Percentiles rank a stretch among this genome's conserved stretches.
phyloP scores from a whole-genome alignment of 2,329 filamentous ascomycete species.

The Fusarium tuaranense region DNA sequence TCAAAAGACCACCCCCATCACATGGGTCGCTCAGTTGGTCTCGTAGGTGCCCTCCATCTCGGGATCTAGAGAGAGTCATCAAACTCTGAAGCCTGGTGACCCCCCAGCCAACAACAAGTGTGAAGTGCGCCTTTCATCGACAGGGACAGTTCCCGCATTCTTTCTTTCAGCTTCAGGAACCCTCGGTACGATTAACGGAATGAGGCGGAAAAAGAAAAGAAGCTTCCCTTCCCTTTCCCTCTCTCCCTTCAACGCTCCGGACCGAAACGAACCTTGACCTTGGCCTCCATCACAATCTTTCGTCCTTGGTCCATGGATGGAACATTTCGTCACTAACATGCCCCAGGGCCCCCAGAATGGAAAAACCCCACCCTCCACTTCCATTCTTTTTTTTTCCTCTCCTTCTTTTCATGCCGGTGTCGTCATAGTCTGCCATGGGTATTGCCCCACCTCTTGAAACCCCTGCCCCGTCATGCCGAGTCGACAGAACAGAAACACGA shows the following conservation, averaged over 20 bases:
- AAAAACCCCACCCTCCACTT: slow-evolving; percentile 9
- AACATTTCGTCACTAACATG: slow-evolving; percentile 1
- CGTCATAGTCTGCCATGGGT: slow-evolving; percentile 31
- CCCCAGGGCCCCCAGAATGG: background rate
- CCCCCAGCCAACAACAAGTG: background rate
- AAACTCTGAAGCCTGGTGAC: slow-evolving; percentile 7
- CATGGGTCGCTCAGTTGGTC: slow-evolving; percentile 15
- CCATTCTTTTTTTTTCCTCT: background rate
- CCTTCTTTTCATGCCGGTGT: slow-evolving; percentile 21
- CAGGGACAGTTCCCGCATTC: slow-evolving; percentile 25
- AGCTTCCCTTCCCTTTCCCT: slow-evolving; percentile 11
- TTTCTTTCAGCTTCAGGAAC: slow-evolving; percentile 8
- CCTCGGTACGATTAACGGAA: slow-evolving; percentile 6
- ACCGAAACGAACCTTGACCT: slow-evolving; percentile 29
- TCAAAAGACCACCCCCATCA: slow-evolving; percentile 13
- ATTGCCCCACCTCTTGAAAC: slow-evolving; percentile 24
- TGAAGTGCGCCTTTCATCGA: slow-evolving; percentile 25
- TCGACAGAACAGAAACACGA: background rate
- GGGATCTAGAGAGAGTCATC: slow-evolving; percentile 17
- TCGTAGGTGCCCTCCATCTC: slow-evolving; percentile 26
- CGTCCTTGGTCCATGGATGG: background rate
- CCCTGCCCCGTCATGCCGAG: slow-evolving; percentile 19
- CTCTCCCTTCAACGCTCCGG: slow-evolving; percentile 18
- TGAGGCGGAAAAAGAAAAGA: slow-evolving; percentile 4
- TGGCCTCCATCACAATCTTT: slow-evolving; percentile 6